Conservation (phyloP, 257 asterid species). For the Scutellaria minor region DNA sequence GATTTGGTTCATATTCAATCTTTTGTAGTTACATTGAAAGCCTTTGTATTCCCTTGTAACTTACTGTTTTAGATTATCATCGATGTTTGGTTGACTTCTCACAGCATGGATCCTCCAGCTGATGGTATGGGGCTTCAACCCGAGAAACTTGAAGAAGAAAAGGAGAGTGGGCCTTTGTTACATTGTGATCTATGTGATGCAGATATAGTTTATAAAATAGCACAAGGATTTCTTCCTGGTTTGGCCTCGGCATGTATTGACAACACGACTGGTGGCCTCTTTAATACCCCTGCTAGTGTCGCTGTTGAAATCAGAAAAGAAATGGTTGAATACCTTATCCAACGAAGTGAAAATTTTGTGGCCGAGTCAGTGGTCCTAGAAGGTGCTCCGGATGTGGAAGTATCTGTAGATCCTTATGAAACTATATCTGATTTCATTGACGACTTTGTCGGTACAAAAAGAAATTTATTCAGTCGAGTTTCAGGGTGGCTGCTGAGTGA, state of each 20-base stretch:
- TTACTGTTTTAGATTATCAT: background rate
- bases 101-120: slow-evolving; percentile 37
- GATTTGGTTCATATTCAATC: background rate
- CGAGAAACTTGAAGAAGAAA: slow-evolving; percentile 38
- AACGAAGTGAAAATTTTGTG: slow-evolving; percentile 39
- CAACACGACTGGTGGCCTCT: slow-evolving; percentile 41
- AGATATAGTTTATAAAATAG: slow-evolving; percentile 33
- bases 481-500: slow-evolving; percentile 39
- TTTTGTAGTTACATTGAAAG: background rate
- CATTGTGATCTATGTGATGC: slow-evolving; percentile 41
- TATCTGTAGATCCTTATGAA: slow-evolving; percentile 32
- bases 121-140: slow-evolving; percentile 37
- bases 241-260: slow-evolving; percentile 41
- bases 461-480: slow-evolving; percentile 39
- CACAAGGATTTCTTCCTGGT: slow-evolving; percentile 37
- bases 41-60: slow-evolving; percentile 3
- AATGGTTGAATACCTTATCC: slow-evolving; percentile 37
- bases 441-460: slow-evolving; percentile 36
- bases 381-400: slow-evolving; percentile 38
- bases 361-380: slow-evolving; percentile 38
- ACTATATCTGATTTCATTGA: slow-evolving; percentile 36
- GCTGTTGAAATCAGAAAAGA: slow-evolving; percentile 38
- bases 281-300: slow-evolving; percentile 38
- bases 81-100: slow-evolving; percentile 7
- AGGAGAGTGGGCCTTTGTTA: slow-evolving; percentile 36